These are phyloP conservation scores for Aureobasidium lini DNA, from an alignment of 2,329 filamentous ascomycete genomes.

Conservation along the genomic window DNA sequence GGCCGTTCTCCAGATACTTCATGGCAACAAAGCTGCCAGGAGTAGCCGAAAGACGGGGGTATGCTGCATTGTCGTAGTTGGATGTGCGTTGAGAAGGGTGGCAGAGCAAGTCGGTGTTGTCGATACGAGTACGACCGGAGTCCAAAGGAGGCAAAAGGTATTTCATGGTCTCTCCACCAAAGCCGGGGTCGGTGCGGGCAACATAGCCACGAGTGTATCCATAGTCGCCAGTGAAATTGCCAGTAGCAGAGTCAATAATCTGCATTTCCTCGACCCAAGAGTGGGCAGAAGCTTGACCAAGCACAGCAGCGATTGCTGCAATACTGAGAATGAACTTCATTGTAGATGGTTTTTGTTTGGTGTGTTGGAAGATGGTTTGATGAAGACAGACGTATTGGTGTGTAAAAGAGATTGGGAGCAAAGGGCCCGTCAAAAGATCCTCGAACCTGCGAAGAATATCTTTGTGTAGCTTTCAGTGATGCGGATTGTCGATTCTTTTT, in stretches of 20 bases:
- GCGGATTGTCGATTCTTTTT: background rate
- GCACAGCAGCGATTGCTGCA: background rate
- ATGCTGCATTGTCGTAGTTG: constrained; percentile 41
- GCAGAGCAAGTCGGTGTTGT: constrained; percentile 53
- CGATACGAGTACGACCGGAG: constrained; percentile 41
- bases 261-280: constrained; percentile 75
- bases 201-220: constrained; percentile 72
- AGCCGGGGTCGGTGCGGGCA: constrained; percentile 48
- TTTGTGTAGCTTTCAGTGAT: background rate
- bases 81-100: constrained; percentile 54
- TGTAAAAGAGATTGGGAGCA: background rate
- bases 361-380: background rate
- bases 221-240: constrained; percentile 59
- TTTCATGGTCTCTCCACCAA: constrained; percentile 47
- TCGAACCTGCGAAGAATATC: constrained; percentile 12
- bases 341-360: background rate
- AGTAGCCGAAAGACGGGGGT: constrained; percentile 54
- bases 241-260: constrained; percentile 59
- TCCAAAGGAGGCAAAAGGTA: constrained; percentile 52
- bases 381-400: background rate
- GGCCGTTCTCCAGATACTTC: constrained; percentile 46
- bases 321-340: background rate
- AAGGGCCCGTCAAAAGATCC: background rate
- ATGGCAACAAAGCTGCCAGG: constrained; percentile 42
- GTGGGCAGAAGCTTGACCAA: constrained; percentile 46